Conservation (phyloP, 495 filamentous ascomycete species). For the Rostrohypoxylon terebratum region DNA sequence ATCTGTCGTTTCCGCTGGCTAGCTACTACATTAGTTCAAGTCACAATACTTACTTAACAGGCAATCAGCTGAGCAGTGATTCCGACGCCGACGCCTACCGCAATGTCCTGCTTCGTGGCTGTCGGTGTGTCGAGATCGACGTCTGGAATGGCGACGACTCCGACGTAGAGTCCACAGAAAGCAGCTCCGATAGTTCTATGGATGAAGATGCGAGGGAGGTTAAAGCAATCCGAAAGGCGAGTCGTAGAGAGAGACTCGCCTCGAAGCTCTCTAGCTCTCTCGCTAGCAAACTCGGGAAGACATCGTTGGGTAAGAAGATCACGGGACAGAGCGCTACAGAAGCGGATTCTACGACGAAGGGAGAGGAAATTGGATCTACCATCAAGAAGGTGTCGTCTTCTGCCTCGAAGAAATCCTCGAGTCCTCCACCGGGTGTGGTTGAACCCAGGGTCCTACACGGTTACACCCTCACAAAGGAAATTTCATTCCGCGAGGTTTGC, state of each 20-base stretch:
- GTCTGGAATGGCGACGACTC: conserved; percentile 87
- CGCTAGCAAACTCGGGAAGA: conserved; percentile 52
- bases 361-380: not conserved
- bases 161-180: conserved; percentile 51
- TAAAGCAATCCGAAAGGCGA: conserved; percentile 45
- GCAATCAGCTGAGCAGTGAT: conserved; percentile 89
- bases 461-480: conserved; percentile 87
- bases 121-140: conserved; percentile 94
- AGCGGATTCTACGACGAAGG: not conserved
- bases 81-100: conserved; percentile 85
- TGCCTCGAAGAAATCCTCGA: conserved; percentile 44
- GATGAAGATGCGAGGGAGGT: conserved; percentile 46
- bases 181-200: conserved; percentile 41
- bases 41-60: conserved; percentile 95
- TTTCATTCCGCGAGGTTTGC: conserved; percentile 87
- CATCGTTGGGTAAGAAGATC: conserved; percentile 55
- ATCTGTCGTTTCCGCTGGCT: conserved; percentile 75
- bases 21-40: conserved; percentile 93
- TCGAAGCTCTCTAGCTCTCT: conserved; percentile 54
- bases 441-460: conserved; percentile 90
- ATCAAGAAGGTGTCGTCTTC: not conserved
- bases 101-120: conserved; percentile 84
- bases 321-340: conserved; percentile 36
- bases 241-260: conserved; percentile 47
- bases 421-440: conserved; percentile 48